Base-by-base conservation (phyloP, 768 basidiomycete species). In the Dentipellis sp. region DNA sequence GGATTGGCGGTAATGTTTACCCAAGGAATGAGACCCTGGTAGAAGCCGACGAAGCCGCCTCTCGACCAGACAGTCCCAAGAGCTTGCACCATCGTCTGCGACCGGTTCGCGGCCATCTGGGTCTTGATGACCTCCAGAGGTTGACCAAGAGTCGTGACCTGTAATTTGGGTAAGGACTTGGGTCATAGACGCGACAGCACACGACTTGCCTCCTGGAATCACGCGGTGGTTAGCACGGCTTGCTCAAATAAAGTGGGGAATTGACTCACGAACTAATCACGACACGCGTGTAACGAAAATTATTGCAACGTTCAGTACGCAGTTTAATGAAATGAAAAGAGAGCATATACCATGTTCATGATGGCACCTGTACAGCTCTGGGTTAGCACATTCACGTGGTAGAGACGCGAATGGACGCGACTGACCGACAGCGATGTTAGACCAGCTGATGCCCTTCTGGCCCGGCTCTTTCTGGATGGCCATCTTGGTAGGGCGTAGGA, bases 11-110 rank as follows among this genome's bases (percentile, higher is more conserved):
- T 52, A 40, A 42, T 56, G 65, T 84, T 58, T 65, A 93, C 94
- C 95, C 97, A 99, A 66, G 97, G 97, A 67, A 98, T 98, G 58
- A 99, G 82, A 62, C 97, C 97, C 72, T 99, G 97, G 74, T 91
- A 99, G 76, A 95, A 93, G 22, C 97, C 97, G 48, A 73, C 68
- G 55, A 86, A 72, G 59, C 97, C 93, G 63, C 97, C 97, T 59
- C 97, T 86, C 64, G 83, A 78, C 92, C 93, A 95, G 57, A 98
- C 91, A 5, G 85, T 83, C 60, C 79, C 76, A 63, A 88, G 77
- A 16, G 97, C 94, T 67, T 91, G 83, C 58, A 77, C 63, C 93
- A 99, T 97, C 11, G 87, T 77, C 69, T 99, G 94, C 10, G 80
- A 83, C 59, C 97, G 84, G 75, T 95, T 94, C 58, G 94, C 92